Evolutionary conservation across 257 asterid genomes (phyloP), one percentile per base, ranked within the genome.

Genomic region (Thymus quinquecostatus): DNA sequence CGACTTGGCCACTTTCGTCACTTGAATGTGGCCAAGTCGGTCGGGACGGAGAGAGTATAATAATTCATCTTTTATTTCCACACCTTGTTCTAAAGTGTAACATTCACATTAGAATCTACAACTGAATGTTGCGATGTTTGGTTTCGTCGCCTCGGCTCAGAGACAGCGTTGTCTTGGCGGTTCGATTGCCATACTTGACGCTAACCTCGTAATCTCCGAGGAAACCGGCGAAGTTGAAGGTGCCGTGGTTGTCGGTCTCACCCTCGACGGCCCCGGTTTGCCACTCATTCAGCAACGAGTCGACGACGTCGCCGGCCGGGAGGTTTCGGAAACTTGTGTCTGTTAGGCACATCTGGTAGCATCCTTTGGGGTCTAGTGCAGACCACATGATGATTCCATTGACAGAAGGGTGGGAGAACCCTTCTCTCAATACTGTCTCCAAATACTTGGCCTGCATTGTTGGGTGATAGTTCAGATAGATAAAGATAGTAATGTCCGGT

Each of bases 311-410:
- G 1, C 96, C 96, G 9, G 88, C 74, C 4, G 89, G 91, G 0
- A 86, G 81, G 64, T 88, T 84, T 0, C 36, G 74, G 28, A 88
- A 73, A 41, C 65, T 7, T 69, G 70, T 51, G 43, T 88, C 86
- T 1, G 88, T 86, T 7, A 88, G 64, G 66, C 92, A 88, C 89
- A 86, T 85, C 55, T 74, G 76, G 54, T 81, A 85, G 78, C 92
- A 85, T 12, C 89, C 89, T 0, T 58, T 11, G 5, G 86, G 77
- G 69, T 80, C 85, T 34, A 80, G 49, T 27, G 89, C 87, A 3
- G 91, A 61, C 92, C 92, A 86, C n/a, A 86, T 78, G 78, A 86
- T 77, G 21, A 86, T 80, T 14, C 92, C 91, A 29, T 85, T 73
- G 0, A 86, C 82, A 5, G 87, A 58, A 32, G 88, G 91, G 64